phyloP scores from a whole-genome alignment of 1,284 basidiomycete species.

The Sporisorium reilianum region DNA sequence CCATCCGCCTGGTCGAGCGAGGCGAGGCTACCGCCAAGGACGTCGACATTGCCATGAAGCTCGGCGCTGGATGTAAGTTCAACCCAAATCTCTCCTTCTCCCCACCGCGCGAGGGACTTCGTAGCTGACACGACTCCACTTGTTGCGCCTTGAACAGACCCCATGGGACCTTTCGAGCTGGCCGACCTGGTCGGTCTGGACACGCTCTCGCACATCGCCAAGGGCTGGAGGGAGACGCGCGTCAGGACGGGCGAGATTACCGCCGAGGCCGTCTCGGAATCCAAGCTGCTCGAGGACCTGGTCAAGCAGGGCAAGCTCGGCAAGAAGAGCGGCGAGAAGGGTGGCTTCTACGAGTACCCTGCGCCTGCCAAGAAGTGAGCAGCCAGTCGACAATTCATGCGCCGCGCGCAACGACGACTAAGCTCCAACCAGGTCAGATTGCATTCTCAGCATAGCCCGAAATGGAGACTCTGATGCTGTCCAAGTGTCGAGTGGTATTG shows the following conservation, averaged over 20 bases:
- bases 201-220: conserved; percentile 71
- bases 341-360: conserved; percentile 71
- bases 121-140: not conserved
- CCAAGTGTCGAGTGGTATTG: not conserved
- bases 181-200: conserved; percentile 74
- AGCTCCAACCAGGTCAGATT: not conserved
- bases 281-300: conserved; percentile 71
- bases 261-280: conserved; percentile 71
- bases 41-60: conserved; percentile 75
- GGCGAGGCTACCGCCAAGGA: conserved; percentile 75
- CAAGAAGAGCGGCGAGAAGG: conserved; percentile 72
- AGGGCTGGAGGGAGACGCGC: conserved; percentile 73
- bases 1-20: conserved; percentile 74
- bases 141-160: conserved; percentile 36
- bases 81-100: not conserved
- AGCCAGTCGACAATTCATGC: not conserved
- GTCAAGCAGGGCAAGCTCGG: conserved; percentile 74
- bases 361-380: conserved; percentile 52
- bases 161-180: conserved; percentile 74
- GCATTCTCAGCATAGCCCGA: not conserved
- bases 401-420: not conserved
- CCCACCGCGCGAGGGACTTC: not conserved
- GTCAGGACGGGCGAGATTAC: conserved; percentile 70
- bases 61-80: conserved; percentile 73
- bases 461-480: conserved; percentile 11